phyloP scores from a whole-genome alignment of 257 asterid species.

The Jacaranda copaia region DNA sequence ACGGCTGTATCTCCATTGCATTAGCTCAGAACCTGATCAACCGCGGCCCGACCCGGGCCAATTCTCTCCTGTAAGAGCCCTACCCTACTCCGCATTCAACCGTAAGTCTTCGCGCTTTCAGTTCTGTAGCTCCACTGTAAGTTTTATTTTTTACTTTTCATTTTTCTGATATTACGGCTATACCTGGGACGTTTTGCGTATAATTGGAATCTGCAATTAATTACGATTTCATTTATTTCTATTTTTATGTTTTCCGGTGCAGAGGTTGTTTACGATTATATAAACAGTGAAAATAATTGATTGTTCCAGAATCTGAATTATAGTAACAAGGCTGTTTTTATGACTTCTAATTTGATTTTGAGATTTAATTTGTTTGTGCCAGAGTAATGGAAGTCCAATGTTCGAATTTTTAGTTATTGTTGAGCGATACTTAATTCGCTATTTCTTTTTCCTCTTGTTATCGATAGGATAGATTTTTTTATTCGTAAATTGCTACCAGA shows the following conservation, averaged over 20 bases:
- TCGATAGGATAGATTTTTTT: background rate
- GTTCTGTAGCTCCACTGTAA: slow-evolving; percentile 35
- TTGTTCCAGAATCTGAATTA: slow-evolving; percentile 3
- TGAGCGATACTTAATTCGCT: background rate
- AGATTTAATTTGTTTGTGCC: slow-evolving; percentile 23
- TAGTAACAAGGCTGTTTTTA: background rate
- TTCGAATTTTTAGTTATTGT: background rate
- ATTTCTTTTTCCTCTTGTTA: slow-evolving; percentile 3
- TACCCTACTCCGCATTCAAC: slow-evolving; percentile 12
- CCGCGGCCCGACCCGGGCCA: slow-evolving; percentile 23
- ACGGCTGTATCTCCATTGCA: background rate
- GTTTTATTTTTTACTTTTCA: background rate
- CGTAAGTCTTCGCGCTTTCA: slow-evolving; percentile 22
- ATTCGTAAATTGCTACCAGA: background rate
- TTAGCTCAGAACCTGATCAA: background rate
- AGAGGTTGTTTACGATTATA: background rate
- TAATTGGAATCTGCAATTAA: background rate
- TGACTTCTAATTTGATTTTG: slow-evolving; percentile 6
- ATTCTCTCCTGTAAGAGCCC: background rate
- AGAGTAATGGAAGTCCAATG: background rate
- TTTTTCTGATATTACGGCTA: background rate
- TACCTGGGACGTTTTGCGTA: background rate
- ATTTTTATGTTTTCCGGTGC: background rate
- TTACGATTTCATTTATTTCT: background rate
- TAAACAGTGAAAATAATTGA: background rate